Evolutionary conservation across 306 rosid genomes (phyloP).

Genomic region (Vachellia collinsii): DNA sequence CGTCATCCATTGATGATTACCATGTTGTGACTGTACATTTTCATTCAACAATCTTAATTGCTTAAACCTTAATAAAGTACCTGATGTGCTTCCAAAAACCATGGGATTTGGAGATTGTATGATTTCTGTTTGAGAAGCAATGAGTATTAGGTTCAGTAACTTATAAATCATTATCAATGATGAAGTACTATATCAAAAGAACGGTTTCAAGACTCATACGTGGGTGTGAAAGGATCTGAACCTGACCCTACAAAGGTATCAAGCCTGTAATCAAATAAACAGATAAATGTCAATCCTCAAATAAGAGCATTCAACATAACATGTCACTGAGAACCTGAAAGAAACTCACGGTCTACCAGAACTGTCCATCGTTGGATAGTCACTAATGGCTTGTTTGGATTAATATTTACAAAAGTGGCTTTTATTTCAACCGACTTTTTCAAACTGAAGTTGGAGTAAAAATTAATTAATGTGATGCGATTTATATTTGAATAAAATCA

Average conservation of each 20-base stretch:
- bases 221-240: conserved; percentile 51
- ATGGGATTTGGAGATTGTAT: conserved; percentile 32
- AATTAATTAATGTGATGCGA: too few relatives aligned
- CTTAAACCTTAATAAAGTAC: not conserved
- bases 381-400: too few relatives aligned
- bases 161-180: not conserved
- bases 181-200: not conserved
- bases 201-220: conserved; percentile 36
- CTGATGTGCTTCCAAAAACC: conserved; percentile 42
- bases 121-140: conserved; percentile 37
- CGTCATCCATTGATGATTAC: not conserved
- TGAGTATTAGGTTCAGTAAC: not conserved
- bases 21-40: not conserved
- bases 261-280: conserved; percentile 35
- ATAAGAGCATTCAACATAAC: conserved; percentile 12
- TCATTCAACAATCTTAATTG: not conserved
- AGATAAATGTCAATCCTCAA: not conserved
- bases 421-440: too few relatives aligned
- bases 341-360: not conserved
- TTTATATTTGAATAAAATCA: too few relatives aligned
- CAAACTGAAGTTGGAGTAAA: too few relatives aligned
- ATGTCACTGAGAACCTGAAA: not conserved
- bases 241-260: conserved; percentile 43
- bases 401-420: too few relatives aligned
- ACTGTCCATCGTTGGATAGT: not conserved